A percentile compares a stretch with the other conserved stretches of the same genome.
phyloP scores from a whole-genome alignment of 1,284 basidiomycete species.

The Pyrrhoderma noxium region DNA sequence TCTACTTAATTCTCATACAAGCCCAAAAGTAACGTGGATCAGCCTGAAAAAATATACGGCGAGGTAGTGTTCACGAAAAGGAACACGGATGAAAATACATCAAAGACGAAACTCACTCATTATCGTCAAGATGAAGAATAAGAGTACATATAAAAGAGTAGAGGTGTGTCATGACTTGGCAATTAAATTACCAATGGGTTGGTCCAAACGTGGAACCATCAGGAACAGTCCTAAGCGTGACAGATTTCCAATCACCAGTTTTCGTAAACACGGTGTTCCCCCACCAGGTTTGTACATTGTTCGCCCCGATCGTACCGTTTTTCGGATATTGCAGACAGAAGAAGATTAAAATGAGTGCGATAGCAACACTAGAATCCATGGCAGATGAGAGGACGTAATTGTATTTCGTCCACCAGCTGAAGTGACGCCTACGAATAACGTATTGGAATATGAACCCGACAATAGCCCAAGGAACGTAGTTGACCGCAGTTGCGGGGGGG shows the following conservation, averaged over 20 bases:
- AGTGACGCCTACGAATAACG: constrained; percentile 40
- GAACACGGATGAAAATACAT: background rate
- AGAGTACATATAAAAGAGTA: background rate
- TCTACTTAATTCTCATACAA: too few relatives aligned
- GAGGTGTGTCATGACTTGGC: background rate
- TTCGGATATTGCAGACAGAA: constrained; percentile 61
- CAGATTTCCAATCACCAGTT: constrained; percentile 33
- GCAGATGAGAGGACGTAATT: constrained; percentile 31
- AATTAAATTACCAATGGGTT: constrained; percentile 2
- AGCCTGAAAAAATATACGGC: too few relatives aligned
- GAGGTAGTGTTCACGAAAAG: too few relatives aligned
- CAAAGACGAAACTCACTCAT: background rate
- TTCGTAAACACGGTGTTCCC: constrained; percentile 50
- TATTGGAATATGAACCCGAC: constrained; percentile 51
- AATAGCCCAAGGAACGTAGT: constrained; percentile 41
- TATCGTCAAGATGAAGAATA: background rate
- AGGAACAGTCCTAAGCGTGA: constrained; percentile 7
- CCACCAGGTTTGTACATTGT: constrained; percentile 60
- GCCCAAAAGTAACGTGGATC: too few relatives aligned
- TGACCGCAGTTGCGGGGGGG: constrained; percentile 29
- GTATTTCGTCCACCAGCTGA: constrained; percentile 52
- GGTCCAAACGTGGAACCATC: constrained; percentile 16
- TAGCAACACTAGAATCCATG: constrained; percentile 45
- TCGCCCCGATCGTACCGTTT: constrained; percentile 51
- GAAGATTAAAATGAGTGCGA: constrained; percentile 54